A percentile compares a stretch with the other conserved stretches of the same genome.
Evolutionary conservation across 2,329 filamentous ascomycete genomes (phyloP).

Genomic region (Ploettnerulaceae sp.): DNA sequence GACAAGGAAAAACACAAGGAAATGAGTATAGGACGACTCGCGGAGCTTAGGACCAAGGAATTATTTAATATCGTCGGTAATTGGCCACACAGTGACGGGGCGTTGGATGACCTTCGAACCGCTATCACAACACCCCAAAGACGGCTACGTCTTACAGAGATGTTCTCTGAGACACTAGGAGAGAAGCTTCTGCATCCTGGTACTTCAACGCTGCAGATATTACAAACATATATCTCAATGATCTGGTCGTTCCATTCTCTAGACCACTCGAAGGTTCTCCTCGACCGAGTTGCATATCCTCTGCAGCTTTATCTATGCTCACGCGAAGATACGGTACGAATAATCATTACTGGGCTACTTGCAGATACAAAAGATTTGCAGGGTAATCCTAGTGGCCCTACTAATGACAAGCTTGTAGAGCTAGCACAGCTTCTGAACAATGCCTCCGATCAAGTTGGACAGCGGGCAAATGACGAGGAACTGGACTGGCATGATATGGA

Average conservation of each 20-base stretch:
- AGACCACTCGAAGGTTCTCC: slow-evolving; percentile 71
- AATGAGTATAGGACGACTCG: slow-evolving; percentile 63
- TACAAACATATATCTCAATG: slow-evolving; percentile 74
- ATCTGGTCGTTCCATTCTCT: slow-evolving; percentile 72
- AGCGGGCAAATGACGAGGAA: slow-evolving; percentile 58
- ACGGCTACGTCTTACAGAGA: slow-evolving; percentile 64
- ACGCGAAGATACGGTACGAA: slow-evolving; percentile 70
- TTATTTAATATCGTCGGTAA: slow-evolving; percentile 74
- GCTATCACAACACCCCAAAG: slow-evolving; percentile 64
- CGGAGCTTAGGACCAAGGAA: slow-evolving; percentile 62
- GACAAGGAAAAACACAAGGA: slow-evolving; percentile 67
- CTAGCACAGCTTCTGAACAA: slow-evolving; percentile 56
- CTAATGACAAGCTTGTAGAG: slow-evolving; percentile 54
- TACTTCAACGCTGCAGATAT: slow-evolving; percentile 68
- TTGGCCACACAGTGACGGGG: slow-evolving; percentile 68
- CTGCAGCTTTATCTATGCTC: slow-evolving; percentile 73
- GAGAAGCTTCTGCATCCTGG: slow-evolving; percentile 68
- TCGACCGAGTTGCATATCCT: slow-evolving; percentile 68
- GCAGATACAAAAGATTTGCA: slow-evolving; percentile 50
- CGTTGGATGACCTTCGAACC: slow-evolving; percentile 68
- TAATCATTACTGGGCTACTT: slow-evolving; percentile 70
- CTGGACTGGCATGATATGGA: slow-evolving; percentile 89
- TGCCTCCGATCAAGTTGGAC: slow-evolving; percentile 43
- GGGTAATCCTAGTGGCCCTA: slow-evolving; percentile 33
- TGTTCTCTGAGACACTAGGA: slow-evolving; percentile 62